Conservation (phyloP, 2,329 filamentous ascomycete genomes). For the Colletotrichum coccodes region DNA sequence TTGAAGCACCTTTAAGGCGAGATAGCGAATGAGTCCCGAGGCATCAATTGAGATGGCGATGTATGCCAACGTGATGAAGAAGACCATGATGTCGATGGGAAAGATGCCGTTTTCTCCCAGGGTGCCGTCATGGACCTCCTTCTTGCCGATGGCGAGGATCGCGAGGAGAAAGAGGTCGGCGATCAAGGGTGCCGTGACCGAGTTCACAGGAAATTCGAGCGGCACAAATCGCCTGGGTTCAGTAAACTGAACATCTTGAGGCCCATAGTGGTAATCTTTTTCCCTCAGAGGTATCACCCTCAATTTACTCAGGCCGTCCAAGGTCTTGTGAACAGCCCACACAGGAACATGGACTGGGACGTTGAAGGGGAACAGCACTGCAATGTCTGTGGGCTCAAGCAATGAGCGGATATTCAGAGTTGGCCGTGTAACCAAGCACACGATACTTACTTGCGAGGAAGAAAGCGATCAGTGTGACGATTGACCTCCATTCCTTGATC, state of each 20-base stretch:
- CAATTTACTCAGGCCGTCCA: conserved; percentile 51
- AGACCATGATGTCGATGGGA: conserved; percentile 78
- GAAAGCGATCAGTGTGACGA: conserved; percentile 76
- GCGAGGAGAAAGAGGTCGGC: conserved; percentile 78
- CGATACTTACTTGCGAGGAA: conserved; percentile 73
- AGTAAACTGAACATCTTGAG: conserved; percentile 38
- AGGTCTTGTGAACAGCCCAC: conserved; percentile 48
- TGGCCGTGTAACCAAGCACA: neutral
- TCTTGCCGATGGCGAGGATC: conserved; percentile 72
- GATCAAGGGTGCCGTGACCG: conserved; percentile 76
- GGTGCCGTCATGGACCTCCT: conserved; percentile 76
- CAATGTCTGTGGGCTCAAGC: conserved; percentile 61
- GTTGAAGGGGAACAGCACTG: conserved; percentile 76
- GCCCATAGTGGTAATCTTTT: conserved; percentile 10
- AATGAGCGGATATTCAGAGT: neutral
- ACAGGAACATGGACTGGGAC: conserved; percentile 71
- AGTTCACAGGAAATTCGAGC: conserved; percentile 72
- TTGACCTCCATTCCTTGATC: conserved; percentile 75
- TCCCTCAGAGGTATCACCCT: conserved; percentile 55
- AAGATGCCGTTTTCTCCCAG: conserved; percentile 72
- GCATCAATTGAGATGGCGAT: conserved; percentile 83
- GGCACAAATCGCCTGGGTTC: conserved; percentile 54
- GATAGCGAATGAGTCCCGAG: conserved; percentile 75
- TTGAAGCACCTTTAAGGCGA: conserved; percentile 77
- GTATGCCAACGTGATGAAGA: conserved; percentile 79